Percentiles rank a stretch among this genome's conserved stretches.
These are phyloP conservation scores for Eremothecium sinecaudum DNA, from an alignment of 1,139 yeast genomes.

Conservation along the genomic window DNA sequence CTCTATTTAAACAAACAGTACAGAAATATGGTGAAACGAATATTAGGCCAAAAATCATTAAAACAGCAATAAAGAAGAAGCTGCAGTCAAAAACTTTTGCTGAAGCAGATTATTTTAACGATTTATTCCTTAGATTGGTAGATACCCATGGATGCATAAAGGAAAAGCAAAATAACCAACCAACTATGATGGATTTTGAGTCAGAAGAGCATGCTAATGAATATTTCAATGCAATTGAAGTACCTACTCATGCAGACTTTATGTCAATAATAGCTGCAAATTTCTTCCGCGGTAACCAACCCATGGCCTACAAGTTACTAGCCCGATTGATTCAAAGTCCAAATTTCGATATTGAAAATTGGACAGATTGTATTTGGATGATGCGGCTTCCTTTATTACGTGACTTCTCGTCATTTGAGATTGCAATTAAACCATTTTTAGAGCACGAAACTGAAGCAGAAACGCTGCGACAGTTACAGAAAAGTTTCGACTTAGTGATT, in stretches of 20 bases:
- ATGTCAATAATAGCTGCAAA: conserved; percentile 18
- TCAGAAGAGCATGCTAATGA: conserved; percentile 22
- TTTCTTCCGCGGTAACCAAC: conserved; percentile 13
- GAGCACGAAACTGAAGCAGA: conserved; percentile 6
- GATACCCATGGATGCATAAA: conserved; percentile 15
- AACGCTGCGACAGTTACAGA: conserved; percentile 9
- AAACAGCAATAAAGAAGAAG: conserved; percentile 22
- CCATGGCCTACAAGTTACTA: conserved; percentile 14
- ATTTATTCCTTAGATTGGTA: conserved; percentile 16
- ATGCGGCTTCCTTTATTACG: conserved; percentile 19
- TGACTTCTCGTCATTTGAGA: conserved; percentile 14
- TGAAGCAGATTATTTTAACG: conserved; percentile 15
- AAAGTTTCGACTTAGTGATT: conserved; percentile 12
- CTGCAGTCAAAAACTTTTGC: conserved; percentile 12
- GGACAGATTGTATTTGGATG: conserved; percentile 11
- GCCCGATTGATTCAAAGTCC: conserved; percentile 12
- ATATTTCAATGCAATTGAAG: conserved; percentile 20
- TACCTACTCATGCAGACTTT: conserved; percentile 18
- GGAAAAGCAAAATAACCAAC: neutral
- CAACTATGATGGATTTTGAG: conserved; percentile 12
- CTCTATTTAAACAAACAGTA: conserved; percentile 15
- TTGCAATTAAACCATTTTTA: conserved; percentile 11
- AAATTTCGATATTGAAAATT: conserved; percentile 9
- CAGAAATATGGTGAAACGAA: conserved; percentile 15
- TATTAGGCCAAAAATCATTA: conserved; percentile 19